Percentiles rank a stretch among this genome's conserved stretches.
These are phyloP conservation scores for Blattamonas nauphoetae DNA, from an alignment of 78 protist genomes.

Conservation along the genomic window DNA sequence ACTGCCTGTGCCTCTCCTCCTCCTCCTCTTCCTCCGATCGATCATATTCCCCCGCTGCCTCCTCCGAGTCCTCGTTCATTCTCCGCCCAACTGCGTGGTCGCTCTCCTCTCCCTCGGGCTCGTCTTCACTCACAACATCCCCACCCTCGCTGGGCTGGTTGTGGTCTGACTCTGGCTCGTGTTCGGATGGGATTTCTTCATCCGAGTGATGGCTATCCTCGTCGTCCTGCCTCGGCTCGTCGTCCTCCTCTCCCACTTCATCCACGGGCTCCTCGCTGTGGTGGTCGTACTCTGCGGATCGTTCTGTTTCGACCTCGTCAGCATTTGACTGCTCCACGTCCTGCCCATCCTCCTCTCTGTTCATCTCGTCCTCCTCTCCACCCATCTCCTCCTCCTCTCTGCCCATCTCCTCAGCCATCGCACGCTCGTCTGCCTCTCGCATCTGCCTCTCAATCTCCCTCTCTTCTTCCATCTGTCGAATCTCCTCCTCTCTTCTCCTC, in stretches of 20 bases:
- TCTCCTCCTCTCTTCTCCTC: not conserved
- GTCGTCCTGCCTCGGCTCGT: not conserved
- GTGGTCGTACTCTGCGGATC: not conserved
- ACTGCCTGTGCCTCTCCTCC: not conserved
- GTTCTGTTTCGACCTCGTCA: not conserved
- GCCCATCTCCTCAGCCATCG: not conserved
- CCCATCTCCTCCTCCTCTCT: not conserved
- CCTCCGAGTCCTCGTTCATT: not conserved
- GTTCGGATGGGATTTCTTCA: no score
- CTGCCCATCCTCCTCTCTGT: not conserved
- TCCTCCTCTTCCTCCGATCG: not conserved
- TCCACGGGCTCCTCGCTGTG: not conserved
- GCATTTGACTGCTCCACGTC: not conserved
- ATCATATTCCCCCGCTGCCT: not conserved
- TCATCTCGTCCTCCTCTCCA: not conserved
- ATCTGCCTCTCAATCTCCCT: constrained; percentile 1
- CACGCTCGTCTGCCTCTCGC: not conserved
- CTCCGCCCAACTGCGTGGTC: no score
- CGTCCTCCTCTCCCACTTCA: not conserved
- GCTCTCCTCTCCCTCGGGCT: not conserved
- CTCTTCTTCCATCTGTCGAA: not conserved
- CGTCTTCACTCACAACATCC: not conserved
- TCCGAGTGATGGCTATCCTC: not conserved
- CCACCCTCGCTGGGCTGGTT: not conserved
- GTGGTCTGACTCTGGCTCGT: no score